phyloP scores from a whole-genome alignment of 768 basidiomycete species.

The Termitomyces sp. region DNA sequence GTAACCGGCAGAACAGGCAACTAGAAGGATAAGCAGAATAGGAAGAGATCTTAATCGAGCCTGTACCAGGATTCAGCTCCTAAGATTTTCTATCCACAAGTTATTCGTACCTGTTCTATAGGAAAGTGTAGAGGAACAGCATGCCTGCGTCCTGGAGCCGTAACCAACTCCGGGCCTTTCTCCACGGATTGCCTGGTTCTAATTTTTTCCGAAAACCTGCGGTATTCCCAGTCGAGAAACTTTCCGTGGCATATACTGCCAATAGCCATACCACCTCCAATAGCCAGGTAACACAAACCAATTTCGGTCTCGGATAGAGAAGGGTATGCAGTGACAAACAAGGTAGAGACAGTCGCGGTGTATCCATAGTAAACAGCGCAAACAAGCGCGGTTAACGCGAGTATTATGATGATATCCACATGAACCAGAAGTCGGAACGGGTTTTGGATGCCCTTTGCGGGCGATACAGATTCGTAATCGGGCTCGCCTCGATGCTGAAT shows the following conservation, averaged over 20 bases:
- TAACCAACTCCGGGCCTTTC: neutral
- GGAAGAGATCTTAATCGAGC: conserved; percentile 51
- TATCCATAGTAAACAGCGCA: conserved; percentile 60
- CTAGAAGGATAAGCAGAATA: conserved; percentile 33
- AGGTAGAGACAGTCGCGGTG: conserved; percentile 55
- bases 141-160: conserved; percentile 8
- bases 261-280: conserved; percentile 67
- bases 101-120: conserved; percentile 41
- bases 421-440: conserved; percentile 53
- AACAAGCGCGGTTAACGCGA: conserved; percentile 46
- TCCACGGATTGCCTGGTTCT: conserved; percentile 21
- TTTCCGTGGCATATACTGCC: conserved; percentile 59
- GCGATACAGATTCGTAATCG: conserved; percentile 18
- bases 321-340: conserved; percentile 57
- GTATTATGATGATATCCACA: conserved; percentile 51
- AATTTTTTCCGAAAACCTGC: conserved; percentile 31
- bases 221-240: conserved; percentile 65
- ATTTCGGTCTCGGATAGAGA: conserved; percentile 58
- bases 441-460: conserved; percentile 43
- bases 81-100: neutral
- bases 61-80: conserved; percentile 8
- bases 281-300: conserved; percentile 75
- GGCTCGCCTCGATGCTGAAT: conserved; percentile 28
- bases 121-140: conserved; percentile 41
- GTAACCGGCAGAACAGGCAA: conserved; percentile 44